phyloP scores from a whole-genome alignment of 73 alveolate genomes.

The Tetrahymena malaccensis region DNA sequence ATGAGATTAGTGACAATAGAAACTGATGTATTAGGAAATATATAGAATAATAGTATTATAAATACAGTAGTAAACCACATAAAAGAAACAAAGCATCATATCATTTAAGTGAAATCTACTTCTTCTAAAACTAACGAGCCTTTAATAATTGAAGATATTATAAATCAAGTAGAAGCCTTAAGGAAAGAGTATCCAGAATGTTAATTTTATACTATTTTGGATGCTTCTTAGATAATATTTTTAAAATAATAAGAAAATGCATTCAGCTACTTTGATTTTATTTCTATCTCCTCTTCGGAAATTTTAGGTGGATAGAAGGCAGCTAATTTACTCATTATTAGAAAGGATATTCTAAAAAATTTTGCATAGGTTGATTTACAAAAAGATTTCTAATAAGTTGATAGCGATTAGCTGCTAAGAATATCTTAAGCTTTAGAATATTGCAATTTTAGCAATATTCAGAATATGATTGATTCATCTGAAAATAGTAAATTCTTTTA shows the following conservation, averaged over 20 bases:
- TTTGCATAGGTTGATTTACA: background rate
- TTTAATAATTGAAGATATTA: background rate
- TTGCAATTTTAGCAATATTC: background rate
- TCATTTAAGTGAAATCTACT: background rate
- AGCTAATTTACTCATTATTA: background rate
- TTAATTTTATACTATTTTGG: background rate
- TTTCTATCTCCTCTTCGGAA: background rate
- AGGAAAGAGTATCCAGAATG: background rate
- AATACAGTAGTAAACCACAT: background rate
- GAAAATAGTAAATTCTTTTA: background rate
- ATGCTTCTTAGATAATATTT: background rate
- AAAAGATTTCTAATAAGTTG: background rate
- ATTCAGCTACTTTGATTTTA: background rate
- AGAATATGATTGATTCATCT: background rate
- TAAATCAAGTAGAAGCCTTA: background rate
- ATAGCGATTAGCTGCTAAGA: background rate
- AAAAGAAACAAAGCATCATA: background rate
- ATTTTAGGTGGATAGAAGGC: background rate
- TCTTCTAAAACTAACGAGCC: background rate
- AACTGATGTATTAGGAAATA: background rate
- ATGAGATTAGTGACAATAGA: background rate
- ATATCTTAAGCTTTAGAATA: background rate
- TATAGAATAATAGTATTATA: background rate
- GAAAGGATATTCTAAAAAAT: background rate
- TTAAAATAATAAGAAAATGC: background rate